phyloP scores from a whole-genome alignment of 2,329 filamentous ascomycete genomes.

The Dactylellina haptotyla region DNA sequence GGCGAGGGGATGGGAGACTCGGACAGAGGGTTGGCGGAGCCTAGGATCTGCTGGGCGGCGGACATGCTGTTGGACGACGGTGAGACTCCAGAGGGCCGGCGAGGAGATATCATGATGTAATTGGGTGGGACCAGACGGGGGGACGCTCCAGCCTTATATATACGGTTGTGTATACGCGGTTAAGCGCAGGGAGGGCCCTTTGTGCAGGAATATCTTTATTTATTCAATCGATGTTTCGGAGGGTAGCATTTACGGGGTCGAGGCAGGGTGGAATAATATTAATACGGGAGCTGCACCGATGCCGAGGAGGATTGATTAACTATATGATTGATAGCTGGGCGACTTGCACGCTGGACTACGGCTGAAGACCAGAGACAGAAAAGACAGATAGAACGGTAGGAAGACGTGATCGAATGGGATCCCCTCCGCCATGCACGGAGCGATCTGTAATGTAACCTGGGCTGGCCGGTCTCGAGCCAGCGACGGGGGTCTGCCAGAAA shows the following conservation, averaged over 20 bases:
- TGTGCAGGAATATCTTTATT: too few species aligned
- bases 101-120: conserved; percentile 52
- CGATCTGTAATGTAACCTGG: conserved; percentile 11
- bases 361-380: too few species aligned
- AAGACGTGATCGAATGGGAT: neutral
- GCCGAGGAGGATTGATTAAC: too few species aligned
- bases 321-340: too few species aligned
- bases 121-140: neutral
- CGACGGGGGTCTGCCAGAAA: too few species aligned
- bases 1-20: conserved; percentile 47
- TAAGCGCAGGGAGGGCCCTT: too few species aligned
- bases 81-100: conserved; percentile 45
- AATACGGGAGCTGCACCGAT: too few species aligned
- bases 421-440: conserved; percentile 5
- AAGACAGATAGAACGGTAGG: too few species aligned
- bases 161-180: too few species aligned
- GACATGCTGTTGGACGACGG: conserved; percentile 48
- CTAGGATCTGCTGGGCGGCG: conserved; percentile 45
- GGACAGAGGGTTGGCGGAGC: conserved; percentile 23
- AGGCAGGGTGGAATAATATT: too few species aligned
- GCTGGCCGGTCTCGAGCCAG: neutral
- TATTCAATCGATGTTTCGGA: neutral
- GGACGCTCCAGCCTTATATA: neutral
- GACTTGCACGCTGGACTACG: too few species aligned
- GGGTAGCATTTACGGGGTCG: conserved; percentile 3